Conservation (phyloP, 139 green algal species). For the Gonium pectorale region DNA sequence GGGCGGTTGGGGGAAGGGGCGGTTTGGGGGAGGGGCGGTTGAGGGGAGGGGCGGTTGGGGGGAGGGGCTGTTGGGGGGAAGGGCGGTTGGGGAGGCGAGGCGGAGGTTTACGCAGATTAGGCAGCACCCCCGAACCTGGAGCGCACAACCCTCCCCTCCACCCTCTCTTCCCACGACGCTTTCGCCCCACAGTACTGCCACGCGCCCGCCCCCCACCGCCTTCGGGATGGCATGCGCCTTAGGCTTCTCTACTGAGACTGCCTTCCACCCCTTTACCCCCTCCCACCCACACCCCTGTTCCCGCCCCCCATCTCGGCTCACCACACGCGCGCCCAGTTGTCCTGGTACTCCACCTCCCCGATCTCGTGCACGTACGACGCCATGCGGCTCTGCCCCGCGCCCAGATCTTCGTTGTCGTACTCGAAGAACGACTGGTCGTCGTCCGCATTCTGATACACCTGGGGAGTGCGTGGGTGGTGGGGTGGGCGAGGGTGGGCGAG, state of each 20-base stretch:
- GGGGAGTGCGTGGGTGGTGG: background rate
- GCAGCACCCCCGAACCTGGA: too few species aligned
- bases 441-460: constrained; percentile 56
- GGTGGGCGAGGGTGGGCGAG: background rate
- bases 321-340: constrained; percentile 72
- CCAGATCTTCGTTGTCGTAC: constrained; percentile 72
- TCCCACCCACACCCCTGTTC: background rate
- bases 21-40: background rate
- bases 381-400: constrained; percentile 43
- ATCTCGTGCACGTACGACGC: constrained; percentile 79
- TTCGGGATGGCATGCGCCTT: too few species aligned
- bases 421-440: constrained; percentile 73
- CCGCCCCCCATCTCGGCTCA: constrained; percentile 21
- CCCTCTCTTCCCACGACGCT: too few species aligned
- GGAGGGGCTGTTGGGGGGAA: too few species aligned
- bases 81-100: too few species aligned
- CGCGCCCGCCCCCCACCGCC: too few species aligned
- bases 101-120: too few species aligned
- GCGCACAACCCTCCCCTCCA: too few species aligned
- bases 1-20: background rate
- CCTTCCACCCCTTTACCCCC: background rate
- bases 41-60: background rate
- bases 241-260: too few species aligned
- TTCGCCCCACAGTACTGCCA: too few species aligned
- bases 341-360: constrained; percentile 70